These are phyloP conservation scores for Suhomyces vadensis DNA, from an alignment of 805 yeast genomes.

Conservation along the genomic window DNA sequence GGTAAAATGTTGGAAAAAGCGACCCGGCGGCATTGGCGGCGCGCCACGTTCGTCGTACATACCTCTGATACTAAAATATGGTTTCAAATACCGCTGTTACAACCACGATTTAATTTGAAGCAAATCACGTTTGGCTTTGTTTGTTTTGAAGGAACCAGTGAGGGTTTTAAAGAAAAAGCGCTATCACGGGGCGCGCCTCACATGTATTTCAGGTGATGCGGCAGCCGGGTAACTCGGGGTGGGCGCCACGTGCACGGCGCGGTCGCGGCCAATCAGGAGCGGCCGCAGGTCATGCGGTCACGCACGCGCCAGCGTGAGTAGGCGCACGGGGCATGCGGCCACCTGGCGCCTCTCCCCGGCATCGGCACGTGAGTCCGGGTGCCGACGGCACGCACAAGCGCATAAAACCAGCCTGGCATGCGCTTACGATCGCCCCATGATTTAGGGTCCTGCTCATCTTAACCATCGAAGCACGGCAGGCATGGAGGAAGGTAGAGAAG, in stretches of 20 bases:
- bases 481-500: too few relatives aligned
- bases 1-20: too few relatives aligned
- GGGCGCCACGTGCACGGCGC: slow-evolving; percentile 4
- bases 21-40: too few relatives aligned
- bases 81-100: too few relatives aligned
- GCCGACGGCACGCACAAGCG: not conserved
- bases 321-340: too few relatives aligned
- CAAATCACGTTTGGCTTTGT: slow-evolving; percentile 7
- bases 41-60: too few relatives aligned
- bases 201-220: slow-evolving; percentile 10
- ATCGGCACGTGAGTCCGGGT: not conserved
- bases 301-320: slow-evolving; percentile 3
- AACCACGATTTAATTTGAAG: not conserved
- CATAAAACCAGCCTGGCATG: too few relatives aligned
- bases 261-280: slow-evolving; percentile 1
- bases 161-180: slow-evolving; percentile 7
- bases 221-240: slow-evolving; percentile 7
- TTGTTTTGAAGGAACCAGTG: slow-evolving; percentile 6
- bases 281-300: slow-evolving; percentile 1
- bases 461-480: too few relatives aligned
- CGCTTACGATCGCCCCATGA: too few relatives aligned
- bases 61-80: too few relatives aligned
- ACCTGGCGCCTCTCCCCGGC: slow-evolving; percentile 1
- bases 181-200: slow-evolving; percentile 7
- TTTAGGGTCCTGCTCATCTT: too few relatives aligned